These are phyloP conservation scores for Medicago ruthenica DNA, from an alignment of 306 rosid genomes.

Conservation along the genomic window DNA sequence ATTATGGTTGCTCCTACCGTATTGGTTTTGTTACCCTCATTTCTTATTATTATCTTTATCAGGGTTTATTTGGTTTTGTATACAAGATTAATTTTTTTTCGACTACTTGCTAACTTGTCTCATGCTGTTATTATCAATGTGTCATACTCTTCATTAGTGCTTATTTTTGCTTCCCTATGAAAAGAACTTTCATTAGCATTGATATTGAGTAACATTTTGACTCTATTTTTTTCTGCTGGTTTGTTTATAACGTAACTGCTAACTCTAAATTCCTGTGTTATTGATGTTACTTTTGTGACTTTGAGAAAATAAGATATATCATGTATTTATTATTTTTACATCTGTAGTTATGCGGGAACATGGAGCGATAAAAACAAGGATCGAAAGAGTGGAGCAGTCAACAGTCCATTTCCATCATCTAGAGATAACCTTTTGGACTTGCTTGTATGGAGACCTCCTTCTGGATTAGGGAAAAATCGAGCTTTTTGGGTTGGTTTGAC, in stretches of 20 bases:
- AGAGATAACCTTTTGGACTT: slow-evolving; percentile 79
- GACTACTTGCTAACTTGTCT: slow-evolving; percentile 29
- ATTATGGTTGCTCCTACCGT: background rate
- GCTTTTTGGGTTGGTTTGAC: slow-evolving; percentile 86
- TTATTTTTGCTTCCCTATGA: background rate
- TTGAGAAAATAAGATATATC: background rate
- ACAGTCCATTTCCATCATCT: slow-evolving; percentile 77
- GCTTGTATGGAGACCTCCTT: slow-evolving; percentile 90
- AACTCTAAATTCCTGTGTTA: background rate
- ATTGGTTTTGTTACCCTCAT: slow-evolving; percentile 5
- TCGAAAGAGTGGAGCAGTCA: slow-evolving; percentile 56
- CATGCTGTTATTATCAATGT: background rate
- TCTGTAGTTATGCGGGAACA: slow-evolving; percentile 81
- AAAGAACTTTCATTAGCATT: background rate
- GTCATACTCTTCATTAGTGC: background rate
- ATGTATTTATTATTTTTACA: slow-evolving; percentile 20
- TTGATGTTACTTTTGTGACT: slow-evolving; percentile 6
- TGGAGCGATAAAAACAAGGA: slow-evolving; percentile 89
- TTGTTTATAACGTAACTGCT: background rate
- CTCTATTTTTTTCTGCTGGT: background rate
- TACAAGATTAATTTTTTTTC: background rate
- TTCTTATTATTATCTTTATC: background rate
- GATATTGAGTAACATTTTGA: background rate
- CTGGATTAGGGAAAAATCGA: slow-evolving; percentile 66
- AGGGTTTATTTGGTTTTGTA: slow-evolving; percentile 11